Conservation (phyloP, 768 basidiomycete species). For the Hygrophoropsis aurantiaca region DNA sequence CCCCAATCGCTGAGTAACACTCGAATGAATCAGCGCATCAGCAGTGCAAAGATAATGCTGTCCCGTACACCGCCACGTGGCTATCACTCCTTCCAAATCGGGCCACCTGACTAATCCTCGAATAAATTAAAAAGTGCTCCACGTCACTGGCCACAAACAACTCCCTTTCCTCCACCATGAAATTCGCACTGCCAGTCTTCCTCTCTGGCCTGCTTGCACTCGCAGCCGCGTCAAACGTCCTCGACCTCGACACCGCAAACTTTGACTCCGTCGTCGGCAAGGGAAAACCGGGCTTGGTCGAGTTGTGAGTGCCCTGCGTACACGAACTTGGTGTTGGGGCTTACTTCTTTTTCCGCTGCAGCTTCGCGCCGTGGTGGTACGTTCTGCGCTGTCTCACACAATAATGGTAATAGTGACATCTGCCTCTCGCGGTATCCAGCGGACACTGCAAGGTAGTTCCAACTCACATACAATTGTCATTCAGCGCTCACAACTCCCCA, state of each 20-base stretch:
- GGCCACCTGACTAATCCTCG: slow-evolving; percentile 8
- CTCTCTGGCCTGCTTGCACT: slow-evolving; percentile 54
- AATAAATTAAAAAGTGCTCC: slow-evolving; percentile 14
- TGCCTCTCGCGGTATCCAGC: slow-evolving; percentile 33
- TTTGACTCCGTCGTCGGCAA: slow-evolving; percentile 77
- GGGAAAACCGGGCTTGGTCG: slow-evolving; percentile 82
- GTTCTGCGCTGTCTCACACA: slow-evolving; percentile 18
- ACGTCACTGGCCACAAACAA: slow-evolving; percentile 23
- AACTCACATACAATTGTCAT: not conserved
- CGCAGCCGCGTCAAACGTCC: slow-evolving; percentile 75
- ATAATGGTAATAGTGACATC: slow-evolving; percentile 2
- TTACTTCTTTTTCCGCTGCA: slow-evolving; percentile 26
- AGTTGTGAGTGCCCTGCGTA: slow-evolving; percentile 65
- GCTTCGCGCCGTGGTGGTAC: slow-evolving; percentile 90
- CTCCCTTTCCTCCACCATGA: slow-evolving; percentile 46
- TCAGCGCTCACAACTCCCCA: not conserved
- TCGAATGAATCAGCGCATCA: not conserved
- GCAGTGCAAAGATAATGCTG: not conserved
- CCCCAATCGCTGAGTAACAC: slow-evolving; percentile 17
- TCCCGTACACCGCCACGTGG: too few relatives aligned
- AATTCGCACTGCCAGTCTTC: slow-evolving; percentile 54
- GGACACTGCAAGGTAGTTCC: slow-evolving; percentile 80
- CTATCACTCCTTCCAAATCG: slow-evolving; percentile 1
- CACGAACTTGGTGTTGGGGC: slow-evolving; percentile 3
- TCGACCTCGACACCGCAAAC: slow-evolving; percentile 73